These are phyloP conservation scores for Gardenia jasminoides DNA, from an alignment of 257 asterid species.

Conservation along the genomic window DNA sequence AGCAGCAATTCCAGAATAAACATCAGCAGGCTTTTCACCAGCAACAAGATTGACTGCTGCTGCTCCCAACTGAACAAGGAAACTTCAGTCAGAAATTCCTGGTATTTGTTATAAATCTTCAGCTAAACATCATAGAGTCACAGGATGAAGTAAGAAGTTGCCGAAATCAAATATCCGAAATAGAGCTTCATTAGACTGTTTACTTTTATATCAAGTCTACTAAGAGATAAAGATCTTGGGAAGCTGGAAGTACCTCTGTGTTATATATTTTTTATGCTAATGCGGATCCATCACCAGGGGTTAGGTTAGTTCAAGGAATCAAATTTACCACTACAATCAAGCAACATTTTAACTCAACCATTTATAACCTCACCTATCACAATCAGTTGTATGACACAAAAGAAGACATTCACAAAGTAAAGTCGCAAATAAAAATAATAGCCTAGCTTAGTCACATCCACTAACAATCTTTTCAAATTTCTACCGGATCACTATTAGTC, in stretches of 20 bases:
- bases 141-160: not conserved
- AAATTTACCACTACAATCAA: not conserved
- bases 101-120: not conserved
- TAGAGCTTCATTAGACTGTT: not conserved
- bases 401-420: not conserved
- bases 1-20: constrained; percentile 92
- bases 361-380: no score
- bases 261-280: not conserved
- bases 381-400: not conserved
- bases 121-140: not conserved
- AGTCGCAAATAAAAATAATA: not conserved
- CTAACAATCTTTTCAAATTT: not conserved
- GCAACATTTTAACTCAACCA: not conserved
- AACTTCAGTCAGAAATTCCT: not conserved
- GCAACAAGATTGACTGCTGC: constrained; percentile 83
- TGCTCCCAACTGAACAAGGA: constrained; percentile 73
- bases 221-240: not conserved
- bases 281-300: not conserved
- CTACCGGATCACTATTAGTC: not conserved
- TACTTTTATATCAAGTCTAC: not conserved
- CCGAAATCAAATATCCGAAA: not conserved
- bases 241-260: not conserved
- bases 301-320: not conserved
- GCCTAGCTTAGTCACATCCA: not conserved
- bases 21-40: constrained; percentile 95